Conservation (phyloP, 805 yeast species). For the Metschnikowia hibisci region DNA sequence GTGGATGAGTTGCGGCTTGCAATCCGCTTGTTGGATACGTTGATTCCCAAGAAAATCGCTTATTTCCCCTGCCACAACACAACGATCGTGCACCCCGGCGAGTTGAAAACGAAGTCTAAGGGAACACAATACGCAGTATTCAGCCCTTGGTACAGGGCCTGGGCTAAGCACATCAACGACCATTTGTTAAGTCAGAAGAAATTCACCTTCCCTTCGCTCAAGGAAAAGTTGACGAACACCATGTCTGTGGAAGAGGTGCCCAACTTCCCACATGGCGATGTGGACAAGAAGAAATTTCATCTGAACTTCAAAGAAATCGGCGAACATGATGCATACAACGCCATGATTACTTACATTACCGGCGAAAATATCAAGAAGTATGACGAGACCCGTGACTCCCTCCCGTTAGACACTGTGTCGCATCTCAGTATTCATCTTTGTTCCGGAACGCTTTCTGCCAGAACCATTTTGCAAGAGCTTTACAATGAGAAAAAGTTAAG, state of each 20-base stretch:
- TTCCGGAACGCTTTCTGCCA: conserved; percentile 43
- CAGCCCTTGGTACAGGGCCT: conserved; percentile 40
- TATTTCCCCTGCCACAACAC: conserved; percentile 35
- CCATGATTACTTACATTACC: conserved; percentile 19
- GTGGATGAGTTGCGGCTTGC: conserved; percentile 41
- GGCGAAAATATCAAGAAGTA: conserved; percentile 27
- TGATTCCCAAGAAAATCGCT: conserved; percentile 16
- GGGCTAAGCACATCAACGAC: conserved; percentile 31
- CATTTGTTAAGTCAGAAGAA: conserved; percentile 11
- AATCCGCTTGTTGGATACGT: conserved; percentile 14
- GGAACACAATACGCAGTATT: conserved; percentile 43
- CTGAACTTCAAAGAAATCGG: conserved; percentile 27
- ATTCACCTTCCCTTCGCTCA: conserved; percentile 14
- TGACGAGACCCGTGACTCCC: conserved; percentile 28
- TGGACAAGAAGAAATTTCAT: conserved; percentile 20
- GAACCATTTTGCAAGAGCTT: conserved; percentile 33
- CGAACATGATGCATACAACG: conserved; percentile 30
- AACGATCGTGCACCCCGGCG: conserved; percentile 41
- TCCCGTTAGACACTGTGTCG: conserved; percentile 32
- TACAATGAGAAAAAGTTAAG: conserved; percentile 22
- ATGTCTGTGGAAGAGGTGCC: conserved; percentile 12
- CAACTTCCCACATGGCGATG: conserved; percentile 14
- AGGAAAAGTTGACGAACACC: conserved; percentile 11
- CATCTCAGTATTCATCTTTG: conserved; percentile 45
- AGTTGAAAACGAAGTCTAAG: conserved; percentile 28